Evolutionary conservation across 176 grass and related monocot genomes (phyloP).

Genomic region (Juncus inflexus): DNA sequence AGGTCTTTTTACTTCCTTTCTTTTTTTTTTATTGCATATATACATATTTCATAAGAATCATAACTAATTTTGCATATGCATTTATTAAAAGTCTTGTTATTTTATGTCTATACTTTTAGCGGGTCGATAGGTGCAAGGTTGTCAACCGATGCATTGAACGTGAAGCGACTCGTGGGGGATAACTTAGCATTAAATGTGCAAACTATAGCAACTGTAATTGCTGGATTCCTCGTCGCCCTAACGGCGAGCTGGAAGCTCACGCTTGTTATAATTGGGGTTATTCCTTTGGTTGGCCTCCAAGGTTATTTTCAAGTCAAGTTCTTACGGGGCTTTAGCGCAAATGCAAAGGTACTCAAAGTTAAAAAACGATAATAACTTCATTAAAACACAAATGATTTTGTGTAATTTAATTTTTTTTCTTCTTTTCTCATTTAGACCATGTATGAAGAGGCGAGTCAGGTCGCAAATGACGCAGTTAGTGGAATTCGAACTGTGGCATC

Average conservation of each 20-base stretch:
- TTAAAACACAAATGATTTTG: neutral
- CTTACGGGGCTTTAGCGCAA: constrained; percentile 54
- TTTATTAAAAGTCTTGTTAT: constrained; percentile 7
- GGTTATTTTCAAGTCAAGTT: constrained; percentile 59
- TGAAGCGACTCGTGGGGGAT: constrained; percentile 70
- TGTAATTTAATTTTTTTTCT: neutral
- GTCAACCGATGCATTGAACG: constrained; percentile 65
- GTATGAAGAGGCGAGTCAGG: constrained; percentile 81
- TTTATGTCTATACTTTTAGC: constrained; percentile 38
- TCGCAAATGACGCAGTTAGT: constrained; percentile 70
- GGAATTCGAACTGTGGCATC: constrained; percentile 78
- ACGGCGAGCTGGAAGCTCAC: constrained; percentile 73
- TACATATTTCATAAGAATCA: neutral
- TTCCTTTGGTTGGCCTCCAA: constrained; percentile 66
- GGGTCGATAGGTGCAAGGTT: constrained; percentile 68
- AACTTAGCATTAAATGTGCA: constrained; percentile 67
- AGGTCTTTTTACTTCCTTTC: constrained; percentile 27
- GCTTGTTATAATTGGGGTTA: constrained; percentile 51
- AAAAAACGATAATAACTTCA: neutral
- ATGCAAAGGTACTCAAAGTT: constrained; percentile 57
- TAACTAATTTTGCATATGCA: neutral
- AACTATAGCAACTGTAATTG: constrained; percentile 43
- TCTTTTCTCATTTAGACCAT: constrained; percentile 33
- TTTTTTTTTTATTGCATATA: constrained; percentile 2
- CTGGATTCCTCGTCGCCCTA: constrained; percentile 64